Conservation (phyloP, 139 green algal species). For the Closterium sp. region DNA sequence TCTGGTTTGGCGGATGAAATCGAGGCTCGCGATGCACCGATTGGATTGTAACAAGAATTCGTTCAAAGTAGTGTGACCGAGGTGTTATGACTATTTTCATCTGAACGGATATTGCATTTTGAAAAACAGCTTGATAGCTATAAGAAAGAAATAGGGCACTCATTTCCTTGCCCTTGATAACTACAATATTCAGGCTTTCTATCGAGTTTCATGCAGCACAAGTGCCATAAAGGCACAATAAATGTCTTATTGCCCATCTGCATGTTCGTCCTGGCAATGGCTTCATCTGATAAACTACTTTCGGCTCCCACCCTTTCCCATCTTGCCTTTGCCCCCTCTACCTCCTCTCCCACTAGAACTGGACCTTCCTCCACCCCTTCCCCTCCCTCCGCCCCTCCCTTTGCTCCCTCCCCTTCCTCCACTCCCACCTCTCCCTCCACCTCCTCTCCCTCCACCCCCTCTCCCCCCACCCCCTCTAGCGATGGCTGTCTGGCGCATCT, state of each 20-base stretch:
- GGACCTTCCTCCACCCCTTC: not conserved
- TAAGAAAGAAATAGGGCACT: too few species aligned
- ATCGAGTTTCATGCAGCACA: too few species aligned
- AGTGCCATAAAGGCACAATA: too few species aligned
- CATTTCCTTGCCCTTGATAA: too few species aligned
- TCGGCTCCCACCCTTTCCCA: not conserved
- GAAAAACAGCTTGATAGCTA: too few species aligned
- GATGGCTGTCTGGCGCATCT: not conserved
- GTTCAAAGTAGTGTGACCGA: too few species aligned
- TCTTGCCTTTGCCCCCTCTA: slow-evolving; percentile 12
- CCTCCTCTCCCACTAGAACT: slow-evolving; percentile 2
- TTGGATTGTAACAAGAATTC: not conserved
- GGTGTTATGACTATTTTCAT: too few species aligned
- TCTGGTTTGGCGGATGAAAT: not conserved
- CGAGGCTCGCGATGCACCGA: not conserved
- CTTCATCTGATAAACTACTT: not conserved
- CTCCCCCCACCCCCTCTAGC: too few species aligned
- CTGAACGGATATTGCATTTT: too few species aligned
- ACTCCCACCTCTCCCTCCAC: not conserved
- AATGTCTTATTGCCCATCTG: not conserved
- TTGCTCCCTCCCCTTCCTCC: not conserved
- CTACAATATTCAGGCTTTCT: too few species aligned
- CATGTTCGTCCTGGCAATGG: not conserved
- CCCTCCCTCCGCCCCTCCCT: too few species aligned
- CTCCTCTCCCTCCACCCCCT: not conserved